phyloP scores from a whole-genome alignment of 2,329 filamentous ascomycete species.

The Hypoxylon sp. region DNA sequence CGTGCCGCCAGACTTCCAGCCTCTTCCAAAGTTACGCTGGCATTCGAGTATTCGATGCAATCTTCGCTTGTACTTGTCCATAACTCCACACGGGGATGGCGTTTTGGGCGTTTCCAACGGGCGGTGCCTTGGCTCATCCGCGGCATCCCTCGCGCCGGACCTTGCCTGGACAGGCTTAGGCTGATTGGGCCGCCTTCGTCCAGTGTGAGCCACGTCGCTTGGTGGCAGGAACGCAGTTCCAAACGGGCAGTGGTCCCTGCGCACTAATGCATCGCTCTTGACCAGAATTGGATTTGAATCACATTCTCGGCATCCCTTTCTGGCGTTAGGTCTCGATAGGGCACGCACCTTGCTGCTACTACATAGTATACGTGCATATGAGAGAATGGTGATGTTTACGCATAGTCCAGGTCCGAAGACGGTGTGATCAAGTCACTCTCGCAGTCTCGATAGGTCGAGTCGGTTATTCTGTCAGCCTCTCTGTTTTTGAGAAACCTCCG shows the following conservation, averaged over 20 bases:
- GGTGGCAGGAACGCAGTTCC: slow-evolving; percentile 35
- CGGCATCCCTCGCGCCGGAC: slow-evolving; percentile 35
- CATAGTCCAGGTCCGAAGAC: slow-evolving; percentile 23
- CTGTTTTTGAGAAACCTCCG: slow-evolving; percentile 19
- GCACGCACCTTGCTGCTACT: background rate
- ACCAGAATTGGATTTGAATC: slow-evolving; percentile 34
- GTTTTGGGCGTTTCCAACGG: slow-evolving; percentile 33
- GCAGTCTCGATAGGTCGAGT: slow-evolving; percentile 24
- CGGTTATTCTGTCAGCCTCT: slow-evolving; percentile 28
- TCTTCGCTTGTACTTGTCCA: slow-evolving; percentile 21
- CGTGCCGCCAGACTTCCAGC: background rate
- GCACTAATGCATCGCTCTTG: slow-evolving; percentile 39
- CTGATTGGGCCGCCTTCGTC: slow-evolving; percentile 33
- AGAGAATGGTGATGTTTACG: slow-evolving; percentile 9
- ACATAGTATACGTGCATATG: slow-evolving; percentile 7
- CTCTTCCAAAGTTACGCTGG: background rate
- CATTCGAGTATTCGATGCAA: slow-evolving; percentile 2
- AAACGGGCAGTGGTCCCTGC: slow-evolving; percentile 43
- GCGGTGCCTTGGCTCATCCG: slow-evolving; percentile 30
- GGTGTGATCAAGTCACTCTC: slow-evolving; percentile 38
- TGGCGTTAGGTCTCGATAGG: slow-evolving; percentile 12
- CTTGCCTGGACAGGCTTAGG: slow-evolving; percentile 35
- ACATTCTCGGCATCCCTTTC: slow-evolving; percentile 39
- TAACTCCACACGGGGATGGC: slow-evolving; percentile 26
- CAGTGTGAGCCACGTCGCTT: slow-evolving; percentile 40